phyloP scores from a whole-genome alignment of 2,329 filamentous ascomycete species.

The Colletotrichum noveboracense region DNA sequence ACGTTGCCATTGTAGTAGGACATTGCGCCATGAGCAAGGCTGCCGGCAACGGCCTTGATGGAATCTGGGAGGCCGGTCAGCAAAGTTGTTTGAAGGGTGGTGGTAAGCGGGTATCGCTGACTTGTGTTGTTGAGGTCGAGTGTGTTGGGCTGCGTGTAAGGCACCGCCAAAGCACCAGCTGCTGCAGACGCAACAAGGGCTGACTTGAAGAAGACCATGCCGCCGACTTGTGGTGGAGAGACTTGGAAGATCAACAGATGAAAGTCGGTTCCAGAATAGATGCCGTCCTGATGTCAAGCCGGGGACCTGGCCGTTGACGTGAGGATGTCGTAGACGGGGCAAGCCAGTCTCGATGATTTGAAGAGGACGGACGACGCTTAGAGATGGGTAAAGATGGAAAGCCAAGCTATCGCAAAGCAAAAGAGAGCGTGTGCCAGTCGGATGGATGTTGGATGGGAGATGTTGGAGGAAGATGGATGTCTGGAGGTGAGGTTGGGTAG shows the following conservation, averaged over 20 bases:
- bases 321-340: not conserved
- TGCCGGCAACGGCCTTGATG: slow-evolving; percentile 64
- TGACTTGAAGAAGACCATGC: slow-evolving; percentile 6
- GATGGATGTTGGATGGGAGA: not conserved
- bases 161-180: slow-evolving; percentile 29
- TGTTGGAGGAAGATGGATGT: not conserved
- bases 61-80: slow-evolving; percentile 51
- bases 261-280: not conserved
- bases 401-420: not conserved
- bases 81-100: not conserved
- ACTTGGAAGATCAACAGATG: not conserved
- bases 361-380: not conserved
- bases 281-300: not conserved
- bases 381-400: not conserved
- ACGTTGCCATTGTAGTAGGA: slow-evolving; percentile 69
- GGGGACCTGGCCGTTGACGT: not conserved
- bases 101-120: slow-evolving; percentile 26
- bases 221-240: not conserved
- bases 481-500: not conserved
- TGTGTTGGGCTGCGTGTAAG: slow-evolving; percentile 37
- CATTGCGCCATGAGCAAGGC: slow-evolving; percentile 66
- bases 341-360: not conserved
- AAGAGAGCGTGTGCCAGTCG: not conserved
- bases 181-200: slow-evolving; percentile 20
- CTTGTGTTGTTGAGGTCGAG: slow-evolving; percentile 42